Evolutionary conservation across 441 rosid genomes (phyloP).

Genomic region (Adansonia grandidieri): DNA sequence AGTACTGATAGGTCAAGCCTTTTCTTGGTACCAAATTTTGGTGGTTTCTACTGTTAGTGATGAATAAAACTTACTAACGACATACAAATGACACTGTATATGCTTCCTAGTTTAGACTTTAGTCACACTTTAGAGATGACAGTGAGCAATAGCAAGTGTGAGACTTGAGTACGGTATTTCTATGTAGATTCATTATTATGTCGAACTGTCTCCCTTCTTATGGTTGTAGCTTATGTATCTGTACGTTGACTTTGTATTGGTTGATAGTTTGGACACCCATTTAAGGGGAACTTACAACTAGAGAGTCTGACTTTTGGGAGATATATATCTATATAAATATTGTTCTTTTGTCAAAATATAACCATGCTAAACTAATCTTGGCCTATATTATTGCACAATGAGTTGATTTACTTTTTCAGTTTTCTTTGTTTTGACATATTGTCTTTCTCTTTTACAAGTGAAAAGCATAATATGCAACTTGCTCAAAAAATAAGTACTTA

Average conservation of each 20-base stretch:
- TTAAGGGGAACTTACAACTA: background rate
- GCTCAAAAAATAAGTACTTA: constrained; percentile 9
- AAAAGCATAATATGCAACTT: background rate
- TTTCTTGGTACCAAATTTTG: background rate
- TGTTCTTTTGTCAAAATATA: background rate
- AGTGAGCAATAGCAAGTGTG: background rate
- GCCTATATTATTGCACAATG: background rate
- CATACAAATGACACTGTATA: background rate
- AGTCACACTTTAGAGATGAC: constrained; percentile 8
- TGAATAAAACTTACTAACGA: constrained; percentile 15
- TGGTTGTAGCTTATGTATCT: background rate
- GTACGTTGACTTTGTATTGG: background rate
- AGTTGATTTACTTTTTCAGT: constrained; percentile 7
- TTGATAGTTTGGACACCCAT: background rate
- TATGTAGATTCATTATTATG: background rate
- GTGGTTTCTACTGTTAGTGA: constrained; percentile 14
- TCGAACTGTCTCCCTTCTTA: background rate
- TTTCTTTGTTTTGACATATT: constrained; percentile 16
- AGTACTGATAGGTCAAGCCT: background rate
- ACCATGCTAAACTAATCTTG: background rate
- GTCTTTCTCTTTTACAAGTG: constrained; percentile 9
- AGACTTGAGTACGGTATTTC: constrained; percentile 9
- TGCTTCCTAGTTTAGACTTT: constrained; percentile 15
- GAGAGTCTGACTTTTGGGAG: constrained; percentile 6
- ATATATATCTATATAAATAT: background rate